These are phyloP conservation scores for Populus trichocarpa DNA, from an alignment of 441 rosid genomes.

Conservation along the genomic window DNA sequence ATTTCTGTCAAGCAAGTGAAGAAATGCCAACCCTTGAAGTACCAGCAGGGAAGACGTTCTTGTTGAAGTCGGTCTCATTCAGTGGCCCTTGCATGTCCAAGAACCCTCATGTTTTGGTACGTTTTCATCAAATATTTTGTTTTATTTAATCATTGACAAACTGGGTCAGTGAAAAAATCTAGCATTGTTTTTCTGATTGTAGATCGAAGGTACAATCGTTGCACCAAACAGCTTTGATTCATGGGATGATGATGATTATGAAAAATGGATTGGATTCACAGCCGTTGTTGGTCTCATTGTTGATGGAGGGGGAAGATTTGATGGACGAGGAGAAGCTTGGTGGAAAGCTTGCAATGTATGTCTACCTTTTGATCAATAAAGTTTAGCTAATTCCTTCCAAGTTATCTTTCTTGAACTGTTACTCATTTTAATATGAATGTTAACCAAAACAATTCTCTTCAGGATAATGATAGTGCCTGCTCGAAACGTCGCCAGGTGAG, in stretches of 20 bases:
- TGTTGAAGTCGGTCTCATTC: constrained; percentile 32
- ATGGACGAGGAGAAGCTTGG: constrained; percentile 2
- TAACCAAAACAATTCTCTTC: neutral
- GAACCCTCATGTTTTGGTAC: too few relatives aligned
- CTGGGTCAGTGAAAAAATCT: rapidly evolving
- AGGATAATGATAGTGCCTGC: neutral
- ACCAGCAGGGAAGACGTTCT: neutral
- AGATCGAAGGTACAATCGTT: neutral
- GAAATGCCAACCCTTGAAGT: constrained; percentile 17
- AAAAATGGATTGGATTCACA: neutral
- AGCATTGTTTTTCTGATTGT: neutral
- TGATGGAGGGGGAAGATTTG: neutral
- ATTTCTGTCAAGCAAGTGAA: constrained; percentile 23
- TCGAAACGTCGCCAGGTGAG: neutral
- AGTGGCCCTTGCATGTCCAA: constrained; percentile 14
- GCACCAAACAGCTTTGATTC: constrained; percentile 7
- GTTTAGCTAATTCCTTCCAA: neutral
- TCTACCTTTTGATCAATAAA: neutral
- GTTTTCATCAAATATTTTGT: too few relatives aligned
- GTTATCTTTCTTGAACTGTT: neutral
- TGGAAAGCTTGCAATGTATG: neutral
- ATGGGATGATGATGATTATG: neutral
- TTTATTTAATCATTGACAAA: neutral
- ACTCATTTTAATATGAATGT: neutral
- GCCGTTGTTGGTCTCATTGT: neutral